These are phyloP conservation scores for Phytophthora fragariae DNA, from an alignment of 352 stramenopile species.

Conservation along the genomic window DNA sequence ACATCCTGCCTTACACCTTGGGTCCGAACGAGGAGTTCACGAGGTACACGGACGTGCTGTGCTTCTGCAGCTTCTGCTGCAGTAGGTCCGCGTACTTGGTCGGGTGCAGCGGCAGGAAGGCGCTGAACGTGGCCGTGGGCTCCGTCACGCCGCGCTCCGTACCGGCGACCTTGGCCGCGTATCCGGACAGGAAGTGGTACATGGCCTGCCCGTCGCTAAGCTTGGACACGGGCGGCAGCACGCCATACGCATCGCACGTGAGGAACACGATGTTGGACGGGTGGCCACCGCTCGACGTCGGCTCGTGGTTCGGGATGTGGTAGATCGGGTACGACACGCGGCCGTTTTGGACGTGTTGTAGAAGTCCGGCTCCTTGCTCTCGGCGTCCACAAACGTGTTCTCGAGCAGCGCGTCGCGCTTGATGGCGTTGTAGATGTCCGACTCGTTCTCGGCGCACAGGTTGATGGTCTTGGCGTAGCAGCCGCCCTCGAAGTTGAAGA, in stretches of 20 bases:
- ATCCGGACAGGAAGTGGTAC: conserved; percentile 99
- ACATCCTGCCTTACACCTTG: conserved; percentile 45
- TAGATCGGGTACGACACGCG: conserved; percentile 99
- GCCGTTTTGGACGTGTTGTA: conserved; percentile 97
- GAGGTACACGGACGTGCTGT: conserved; percentile 95
- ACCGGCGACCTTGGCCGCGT: conserved; percentile 98
- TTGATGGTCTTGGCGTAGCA: conserved; percentile 99
- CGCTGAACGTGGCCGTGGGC: conserved; percentile 96
- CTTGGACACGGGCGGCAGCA: conserved; percentile 97
- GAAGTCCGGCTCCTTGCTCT: conserved; percentile 93
- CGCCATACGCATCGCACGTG: conserved; percentile 98
- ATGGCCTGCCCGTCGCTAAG: conserved; percentile 95
- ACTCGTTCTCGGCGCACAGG: conserved; percentile 95
- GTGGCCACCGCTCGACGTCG: conserved; percentile 90
- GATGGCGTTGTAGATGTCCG: conserved; percentile 98
- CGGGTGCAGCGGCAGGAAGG: conserved; percentile 97
- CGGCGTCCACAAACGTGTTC: conserved; percentile 92
- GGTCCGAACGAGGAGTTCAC: conserved; percentile 97
- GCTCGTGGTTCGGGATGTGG: conserved; percentile 97
- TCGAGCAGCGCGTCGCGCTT: conserved; percentile 97
- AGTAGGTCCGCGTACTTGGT: conserved; percentile 98
- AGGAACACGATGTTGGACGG: conserved; percentile 98
- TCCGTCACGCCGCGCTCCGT: conserved; percentile 98
- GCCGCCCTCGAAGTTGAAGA: conserved; percentile 99
- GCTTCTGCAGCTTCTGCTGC: conserved; percentile 95